Evolutionary conservation across 2,329 filamentous ascomycete genomes (phyloP).

Genomic region (Pseudopyricularia javanii): DNA sequence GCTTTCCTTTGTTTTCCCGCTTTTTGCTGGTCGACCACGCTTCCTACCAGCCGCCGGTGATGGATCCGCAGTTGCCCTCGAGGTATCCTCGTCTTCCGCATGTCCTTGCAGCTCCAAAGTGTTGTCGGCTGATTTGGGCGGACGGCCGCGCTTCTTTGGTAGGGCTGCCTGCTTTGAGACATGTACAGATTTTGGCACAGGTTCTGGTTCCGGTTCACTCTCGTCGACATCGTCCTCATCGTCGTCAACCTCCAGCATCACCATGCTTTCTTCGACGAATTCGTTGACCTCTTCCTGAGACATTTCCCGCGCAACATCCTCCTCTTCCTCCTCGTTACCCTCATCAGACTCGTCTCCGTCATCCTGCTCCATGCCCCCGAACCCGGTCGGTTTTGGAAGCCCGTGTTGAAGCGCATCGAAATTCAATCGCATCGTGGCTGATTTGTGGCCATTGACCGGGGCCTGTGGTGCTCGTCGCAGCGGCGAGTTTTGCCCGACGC

Average conservation of each 20-base stretch:
- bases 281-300: conserved; percentile 11
- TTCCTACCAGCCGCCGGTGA: not conserved
- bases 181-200: not conserved
- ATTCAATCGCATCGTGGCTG: conserved; percentile 42
- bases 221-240: conserved; percentile 6
- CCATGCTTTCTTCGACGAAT: conserved; percentile 26
- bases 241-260: conserved; percentile 21
- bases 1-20: not conserved
- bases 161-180: not conserved
- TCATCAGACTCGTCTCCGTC: conserved; percentile 16
- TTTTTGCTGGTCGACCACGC: not conserved
- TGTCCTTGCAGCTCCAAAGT: not conserved
- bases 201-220: not conserved
- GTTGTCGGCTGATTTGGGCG: not conserved
- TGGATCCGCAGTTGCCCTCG: not conserved
- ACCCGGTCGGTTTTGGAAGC: conserved; percentile 4
- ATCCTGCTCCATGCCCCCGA: conserved; percentile 2
- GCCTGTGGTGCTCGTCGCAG: not conserved
- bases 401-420: conserved; percentile 23
- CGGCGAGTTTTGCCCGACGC: conserved; percentile 11
- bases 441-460: conserved; percentile 11
- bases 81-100: not conserved
- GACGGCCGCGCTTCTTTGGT: not conserved
- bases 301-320: conserved; percentile 8
- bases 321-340: conserved; percentile 10